Evolutionary conservation across 345 rosid genomes (phyloP), one percentile per base, ranked within the genome.

Genomic region (Moricandia arvensis): DNA sequence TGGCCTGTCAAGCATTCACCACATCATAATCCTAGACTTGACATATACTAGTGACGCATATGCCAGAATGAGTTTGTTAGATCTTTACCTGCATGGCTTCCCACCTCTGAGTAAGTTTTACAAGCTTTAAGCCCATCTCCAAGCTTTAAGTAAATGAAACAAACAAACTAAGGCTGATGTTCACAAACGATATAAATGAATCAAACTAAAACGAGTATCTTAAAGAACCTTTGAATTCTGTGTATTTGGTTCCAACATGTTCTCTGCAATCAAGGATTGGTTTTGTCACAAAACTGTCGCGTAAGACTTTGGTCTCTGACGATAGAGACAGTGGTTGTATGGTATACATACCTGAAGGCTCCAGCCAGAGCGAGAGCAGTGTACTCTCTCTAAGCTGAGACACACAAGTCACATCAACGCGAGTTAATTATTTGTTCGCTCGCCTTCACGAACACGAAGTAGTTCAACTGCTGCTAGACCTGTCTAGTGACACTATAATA

Each of bases 401-500:
- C 99, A n/a, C 99, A 66, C 98, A 92, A 7, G 97, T 90, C 57
- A 93, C 96, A 84, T 96, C 96, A 74, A 88, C 89, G n/a, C 10
- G 98, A 90, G 83, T 91, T 90, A 73, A 91, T 93, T 79, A 91
- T 88, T 67, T 88, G 89, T 66, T 85, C 91, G 13, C 99, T n/a
- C 98, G 18, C 94, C 94, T 61, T 96, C 95, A 35, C 89, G 88
- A 33, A 87, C 88, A 53, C 97, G 91, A 17, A 93, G 89, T 66
- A 96, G 75, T 75, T 93, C 99, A 45, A 96, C 97, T 11, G 99
- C 98, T 49, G 99, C 99, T 72, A 96, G 83, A 83, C n/a, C n/a
- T n/a, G n/a, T n/a, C 99, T 93, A 41, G 99, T 91, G 79, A 96
- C 98, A n/a, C n/a, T n/a, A 83, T 93, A 96, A 69, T n/a, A 96